These are phyloP conservation scores for Teratosphaeria nubilosa DNA, from an alignment of 2,329 filamentous ascomycete species.

Conservation along the genomic window DNA sequence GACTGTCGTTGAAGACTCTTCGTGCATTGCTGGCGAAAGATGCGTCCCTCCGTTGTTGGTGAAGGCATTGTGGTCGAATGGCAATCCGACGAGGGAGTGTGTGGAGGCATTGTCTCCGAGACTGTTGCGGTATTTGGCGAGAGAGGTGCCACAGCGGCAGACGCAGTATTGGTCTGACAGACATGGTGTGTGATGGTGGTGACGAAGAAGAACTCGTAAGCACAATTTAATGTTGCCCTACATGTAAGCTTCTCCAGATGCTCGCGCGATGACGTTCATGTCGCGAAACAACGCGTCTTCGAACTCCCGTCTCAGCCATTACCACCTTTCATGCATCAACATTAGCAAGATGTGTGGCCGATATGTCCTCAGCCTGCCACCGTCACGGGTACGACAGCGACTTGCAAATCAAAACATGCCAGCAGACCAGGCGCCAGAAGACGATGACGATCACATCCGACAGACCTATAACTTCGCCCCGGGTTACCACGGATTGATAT, in stretches of 20 bases:
- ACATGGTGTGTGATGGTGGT: slow-evolving; percentile 19
- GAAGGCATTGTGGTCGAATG: slow-evolving; percentile 5
- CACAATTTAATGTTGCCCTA: neutral
- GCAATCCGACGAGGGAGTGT: slow-evolving; percentile 5
- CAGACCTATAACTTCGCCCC: slow-evolving; percentile 91
- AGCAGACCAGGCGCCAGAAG: slow-evolving; percentile 59
- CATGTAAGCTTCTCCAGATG: neutral
- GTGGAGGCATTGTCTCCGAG: slow-evolving; percentile 9
- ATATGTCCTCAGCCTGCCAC: slow-evolving; percentile 51
- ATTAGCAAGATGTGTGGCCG: slow-evolving; percentile 52
- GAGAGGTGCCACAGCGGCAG: slow-evolving; percentile 13
- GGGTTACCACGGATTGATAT: slow-evolving; percentile 74
- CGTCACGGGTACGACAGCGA: slow-evolving; percentile 63
- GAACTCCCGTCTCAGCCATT: neutral
- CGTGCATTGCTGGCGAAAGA: slow-evolving; percentile 18
- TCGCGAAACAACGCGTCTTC: neutral
- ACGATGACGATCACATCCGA: slow-evolving; percentile 62
- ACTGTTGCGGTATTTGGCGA: neutral
- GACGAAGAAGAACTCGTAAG: neutral
- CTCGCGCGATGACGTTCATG: neutral
- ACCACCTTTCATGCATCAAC: neutral
- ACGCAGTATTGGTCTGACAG: slow-evolving; percentile 22
- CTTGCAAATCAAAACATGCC: slow-evolving; percentile 66
- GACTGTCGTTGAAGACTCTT: slow-evolving; percentile 29
- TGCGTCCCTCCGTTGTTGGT: slow-evolving; percentile 5